A percentile compares a stretch with the other conserved stretches of the same genome.
Evolutionary conservation across 371 early-diverging fungal genomes (phyloP).

Genomic region (Mucor piriformis): DNA sequence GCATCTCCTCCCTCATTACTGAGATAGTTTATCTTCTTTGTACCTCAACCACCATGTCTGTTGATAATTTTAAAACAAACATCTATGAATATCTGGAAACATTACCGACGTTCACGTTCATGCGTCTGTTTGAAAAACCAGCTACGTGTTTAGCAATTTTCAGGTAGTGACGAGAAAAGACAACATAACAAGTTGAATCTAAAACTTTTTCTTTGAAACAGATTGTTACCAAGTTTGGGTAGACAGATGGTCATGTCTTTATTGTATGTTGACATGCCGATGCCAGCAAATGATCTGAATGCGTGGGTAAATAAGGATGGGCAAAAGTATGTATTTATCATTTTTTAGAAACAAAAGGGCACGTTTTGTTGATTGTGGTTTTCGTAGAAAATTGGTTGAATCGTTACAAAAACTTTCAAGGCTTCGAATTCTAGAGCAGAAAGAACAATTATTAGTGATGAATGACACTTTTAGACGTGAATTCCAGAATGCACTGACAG

Average conservation of each 20-base stretch:
- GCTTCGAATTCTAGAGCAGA: conserved; percentile 68
- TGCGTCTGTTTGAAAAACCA: conserved; percentile 83
- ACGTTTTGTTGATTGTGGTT: too few relatives aligned
- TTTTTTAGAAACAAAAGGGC: neutral
- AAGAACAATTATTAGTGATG: conserved; percentile 52
- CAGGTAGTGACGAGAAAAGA: conserved; percentile 56
- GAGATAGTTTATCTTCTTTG: neutral
- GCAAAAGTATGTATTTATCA: conserved; percentile 39
- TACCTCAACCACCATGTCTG: conserved; percentile 37
- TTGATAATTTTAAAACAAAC: conserved; percentile 62
- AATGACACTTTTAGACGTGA: conserved; percentile 75
- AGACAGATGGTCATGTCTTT: conserved; percentile 92
- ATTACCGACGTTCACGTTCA: conserved; percentile 73
- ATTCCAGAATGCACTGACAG: conserved; percentile 87
- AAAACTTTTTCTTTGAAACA: conserved; percentile 16
- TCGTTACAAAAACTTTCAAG: conserved; percentile 68
- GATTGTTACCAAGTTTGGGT: conserved; percentile 83
- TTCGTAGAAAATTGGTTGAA: conserved; percentile 55
- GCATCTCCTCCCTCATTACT: neutral
- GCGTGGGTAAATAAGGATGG: conserved; percentile 70
- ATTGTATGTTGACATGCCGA: conserved; percentile 71
- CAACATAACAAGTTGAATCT: neutral
- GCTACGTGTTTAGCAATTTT: conserved; percentile 93
- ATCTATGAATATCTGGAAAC: conserved; percentile 85
- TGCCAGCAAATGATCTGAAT: conserved; percentile 64